Base-by-base conservation (phyloP, 164 flowering plant species). In the Houttuynia cordata region DNA sequence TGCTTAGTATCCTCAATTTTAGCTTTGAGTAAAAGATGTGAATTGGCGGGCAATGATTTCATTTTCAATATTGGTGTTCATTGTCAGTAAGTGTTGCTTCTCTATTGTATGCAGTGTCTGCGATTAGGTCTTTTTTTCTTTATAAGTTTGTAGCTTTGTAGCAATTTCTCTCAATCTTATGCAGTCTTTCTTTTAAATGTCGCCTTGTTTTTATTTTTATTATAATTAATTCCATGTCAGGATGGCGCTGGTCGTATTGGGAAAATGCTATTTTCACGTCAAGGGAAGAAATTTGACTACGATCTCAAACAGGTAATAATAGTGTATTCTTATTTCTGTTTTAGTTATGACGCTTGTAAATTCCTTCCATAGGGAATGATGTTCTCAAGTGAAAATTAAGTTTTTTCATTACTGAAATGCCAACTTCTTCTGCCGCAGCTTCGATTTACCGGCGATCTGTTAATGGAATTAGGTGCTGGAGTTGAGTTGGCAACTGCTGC, bases 161-260 rank as follows among this genome's bases (percentile, higher is more conserved):
- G 55, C 6, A 30, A 6, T 21, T 45, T 42, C 37, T 0, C 0
- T n/a, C 3, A 39, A n/a, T 6, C 18, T 34, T 30, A 2, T 58
- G n/a, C 24, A 30, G 45, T 57, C 7, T 34, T 37, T 42, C 45
- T 45, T 13, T 18, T 21, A 4, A n/a, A 14, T 23, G 1, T 9
- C 21, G n/a, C 12, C 23, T 60, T n/a, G 45, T 60, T 20, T 45
- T 45, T 5, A n/a, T 20, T n/a, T n/a, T n/a, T 18, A 13, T 20
- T 41, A 8, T 45, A 25, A 58, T 34, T 39, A 4, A 30, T 25
- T 30, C 23, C 13, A 19, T 73, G 47, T 62, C 30, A 93, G 99
- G 99, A 94, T 81, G 99, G 99, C 64, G 97, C 99, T 65, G 99
- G 99, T 45, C 93, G 97, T 57, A 81, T 94, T 64, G 99, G 99